Percentiles rank a stretch among this genome's conserved stretches.
Conservation (phyloP, 2,329 filamentous ascomycete species). For the Teratosphaeria viscida region DNA sequence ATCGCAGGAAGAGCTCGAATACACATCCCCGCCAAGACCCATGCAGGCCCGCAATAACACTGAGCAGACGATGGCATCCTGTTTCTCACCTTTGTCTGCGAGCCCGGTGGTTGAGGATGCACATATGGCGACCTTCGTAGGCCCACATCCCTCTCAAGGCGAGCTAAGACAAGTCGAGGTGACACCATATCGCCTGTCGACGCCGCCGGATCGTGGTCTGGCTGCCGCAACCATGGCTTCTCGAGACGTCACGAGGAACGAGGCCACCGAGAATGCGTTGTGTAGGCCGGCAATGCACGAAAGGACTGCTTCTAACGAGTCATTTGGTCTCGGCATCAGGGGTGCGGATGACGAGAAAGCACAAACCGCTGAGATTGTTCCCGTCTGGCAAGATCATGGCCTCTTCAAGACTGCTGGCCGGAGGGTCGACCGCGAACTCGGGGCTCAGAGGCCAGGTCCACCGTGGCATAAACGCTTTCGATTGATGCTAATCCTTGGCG, state of each 20-base stretch:
- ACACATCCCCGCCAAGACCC: constrained; percentile 3
- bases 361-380: not conserved
- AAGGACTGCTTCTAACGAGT: constrained; percentile 3
- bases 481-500: constrained; percentile 20
- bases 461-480: constrained; percentile 21
- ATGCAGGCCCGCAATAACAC: constrained; percentile 4
- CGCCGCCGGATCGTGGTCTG: constrained; percentile 6
- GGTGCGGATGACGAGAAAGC: constrained; percentile 5
- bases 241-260: not conserved
- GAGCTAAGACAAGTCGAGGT: constrained; percentile 17
- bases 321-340: constrained; percentile 6
- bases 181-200: constrained; percentile 9
- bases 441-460: constrained; percentile 6
- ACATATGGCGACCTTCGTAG: constrained; percentile 17
- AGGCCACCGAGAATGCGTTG: constrained; percentile 6
- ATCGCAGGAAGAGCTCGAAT: constrained; percentile 15
- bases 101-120: constrained; percentile 22
- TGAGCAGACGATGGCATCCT: constrained; percentile 11
- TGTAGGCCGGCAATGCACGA: constrained; percentile 2
- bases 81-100: constrained; percentile 19
- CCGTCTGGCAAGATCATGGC: not conserved
- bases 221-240: constrained; percentile 10
- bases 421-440: constrained; percentile 1
- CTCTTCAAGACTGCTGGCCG: not conserved
- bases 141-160: constrained; percentile 15